Percentiles rank a stretch among this genome's conserved stretches.
Conservation (phyloP, 768 basidiomycete genomes). For the Suillus clintonianus region DNA sequence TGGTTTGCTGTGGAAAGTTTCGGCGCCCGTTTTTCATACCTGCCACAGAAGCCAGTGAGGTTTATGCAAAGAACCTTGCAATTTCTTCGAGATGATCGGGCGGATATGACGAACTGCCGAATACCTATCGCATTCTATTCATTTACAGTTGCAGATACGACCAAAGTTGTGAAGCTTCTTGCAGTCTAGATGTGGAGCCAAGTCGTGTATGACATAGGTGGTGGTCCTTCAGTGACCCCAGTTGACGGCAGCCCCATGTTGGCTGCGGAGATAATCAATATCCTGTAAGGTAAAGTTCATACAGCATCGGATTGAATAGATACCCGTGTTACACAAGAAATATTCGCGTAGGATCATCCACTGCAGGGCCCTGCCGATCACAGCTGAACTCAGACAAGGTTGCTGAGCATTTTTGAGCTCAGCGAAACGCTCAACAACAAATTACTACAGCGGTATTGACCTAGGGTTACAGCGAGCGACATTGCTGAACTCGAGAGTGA, state of each 20-base stretch:
- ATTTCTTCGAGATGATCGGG: slow-evolving; percentile 11
- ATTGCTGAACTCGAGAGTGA: not conserved
- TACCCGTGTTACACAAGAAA: too few relatives aligned
- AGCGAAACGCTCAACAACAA: not conserved
- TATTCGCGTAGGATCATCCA: not conserved
- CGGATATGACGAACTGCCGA: slow-evolving; percentile 2
- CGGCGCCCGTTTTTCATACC: slow-evolving; percentile 12
- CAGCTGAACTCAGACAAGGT: not conserved
- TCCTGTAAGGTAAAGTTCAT: not conserved
- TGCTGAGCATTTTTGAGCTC: not conserved
- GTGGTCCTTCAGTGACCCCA: not conserved
- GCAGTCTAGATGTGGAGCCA: not conserved
- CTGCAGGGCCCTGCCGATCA: slow-evolving; percentile 1
- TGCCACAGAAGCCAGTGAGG: slow-evolving; percentile 14
- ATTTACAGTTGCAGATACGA: not conserved
- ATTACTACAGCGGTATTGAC: not conserved
- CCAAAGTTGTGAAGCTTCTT: not conserved
- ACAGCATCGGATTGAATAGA: slow-evolving; percentile 8
- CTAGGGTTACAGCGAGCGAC: too few relatives aligned
- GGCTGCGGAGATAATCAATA: not conserved
- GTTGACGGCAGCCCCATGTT: not conserved
- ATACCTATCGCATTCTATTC: not conserved
- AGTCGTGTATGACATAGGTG: not conserved
- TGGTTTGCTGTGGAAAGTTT: slow-evolving; percentile 5
- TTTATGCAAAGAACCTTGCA: slow-evolving; percentile 4